A percentile compares a stretch with the other conserved stretches of the same genome.
Evolutionary conservation across 495 filamentous ascomycete genomes (phyloP).

Genomic region (Aspergillus olivimuriae): DNA sequence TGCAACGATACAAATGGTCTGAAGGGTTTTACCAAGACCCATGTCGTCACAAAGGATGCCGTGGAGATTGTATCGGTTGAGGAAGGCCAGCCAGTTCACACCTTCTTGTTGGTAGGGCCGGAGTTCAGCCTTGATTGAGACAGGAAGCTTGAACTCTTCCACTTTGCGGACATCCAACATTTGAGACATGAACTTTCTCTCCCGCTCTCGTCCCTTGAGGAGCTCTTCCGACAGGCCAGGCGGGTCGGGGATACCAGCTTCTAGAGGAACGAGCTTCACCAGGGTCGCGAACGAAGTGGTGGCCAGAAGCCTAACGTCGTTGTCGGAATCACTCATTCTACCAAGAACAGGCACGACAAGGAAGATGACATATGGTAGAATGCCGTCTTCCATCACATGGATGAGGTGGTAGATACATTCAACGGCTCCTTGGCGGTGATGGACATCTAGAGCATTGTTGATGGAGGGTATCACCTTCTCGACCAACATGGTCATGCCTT

Average conservation of each 20-base stretch:
- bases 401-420: slow-evolving; percentile 94
- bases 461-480: slow-evolving; percentile 88
- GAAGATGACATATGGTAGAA: slow-evolving; percentile 97
- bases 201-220: slow-evolving; percentile 81
- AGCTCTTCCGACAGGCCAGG: slow-evolving; percentile 85
- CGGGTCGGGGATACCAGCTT: slow-evolving; percentile 95
- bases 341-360: slow-evolving; percentile 96
- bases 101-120: slow-evolving; percentile 97
- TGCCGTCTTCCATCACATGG: slow-evolving; percentile 94
- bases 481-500: slow-evolving; percentile 93
- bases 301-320: slow-evolving; percentile 86
- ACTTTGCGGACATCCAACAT: slow-evolving; percentile 95
- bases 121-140: slow-evolving; percentile 92
- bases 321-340: slow-evolving; percentile 98
- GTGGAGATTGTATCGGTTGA: slow-evolving; percentile 95
- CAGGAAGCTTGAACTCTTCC: slow-evolving; percentile 86
- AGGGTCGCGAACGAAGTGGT: slow-evolving; percentile 96
- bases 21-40: slow-evolving; percentile 95
- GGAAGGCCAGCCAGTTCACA: slow-evolving; percentile 97
- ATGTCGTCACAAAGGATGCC: slow-evolving; percentile 99
- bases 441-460: slow-evolving; percentile 78
- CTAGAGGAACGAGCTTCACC: slow-evolving; percentile 97
- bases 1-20: slow-evolving; percentile 95
- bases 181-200: slow-evolving; percentile 93
- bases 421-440: slow-evolving; percentile 84